A percentile compares a stretch with the other conserved stretches of the same genome.
These are phyloP conservation scores for Calonectria pteridis DNA, from an alignment of 2,329 filamentous ascomycete genomes.

Conservation along the genomic window DNA sequence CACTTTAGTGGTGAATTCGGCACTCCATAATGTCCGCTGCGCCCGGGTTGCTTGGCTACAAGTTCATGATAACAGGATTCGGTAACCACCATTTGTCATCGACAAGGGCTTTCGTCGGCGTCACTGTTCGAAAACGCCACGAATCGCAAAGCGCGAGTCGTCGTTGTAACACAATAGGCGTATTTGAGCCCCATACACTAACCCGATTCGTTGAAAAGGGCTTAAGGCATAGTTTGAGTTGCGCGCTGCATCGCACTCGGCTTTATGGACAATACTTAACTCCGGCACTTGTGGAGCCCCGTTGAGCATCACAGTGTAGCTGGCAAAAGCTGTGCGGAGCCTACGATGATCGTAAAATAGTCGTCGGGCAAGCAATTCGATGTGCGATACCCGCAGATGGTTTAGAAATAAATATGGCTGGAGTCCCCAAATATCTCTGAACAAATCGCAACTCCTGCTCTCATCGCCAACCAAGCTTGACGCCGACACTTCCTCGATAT, in stretches of 20 bases:
- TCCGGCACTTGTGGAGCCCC: neutral
- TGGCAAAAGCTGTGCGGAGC: neutral
- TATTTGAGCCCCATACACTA: neutral
- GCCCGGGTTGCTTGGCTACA: neutral
- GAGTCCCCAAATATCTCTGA: neutral
- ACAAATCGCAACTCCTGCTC: neutral
- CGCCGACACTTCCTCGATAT: neutral
- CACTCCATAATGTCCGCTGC: neutral
- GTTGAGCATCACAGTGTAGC: too few species aligned
- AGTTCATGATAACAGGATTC: neutral
- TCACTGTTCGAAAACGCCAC: neutral
- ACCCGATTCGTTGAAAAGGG: neutral
- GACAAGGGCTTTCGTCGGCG: neutral
- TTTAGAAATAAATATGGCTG: neutral
- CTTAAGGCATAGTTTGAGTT: neutral
- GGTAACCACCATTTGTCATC: too few species aligned
- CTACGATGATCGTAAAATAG: neutral
- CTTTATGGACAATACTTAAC: neutral
- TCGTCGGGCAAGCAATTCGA: neutral
- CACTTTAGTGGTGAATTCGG: neutral
- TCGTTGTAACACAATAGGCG: neutral
- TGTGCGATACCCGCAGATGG: neutral
- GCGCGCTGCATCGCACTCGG: neutral
- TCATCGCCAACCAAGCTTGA: neutral
- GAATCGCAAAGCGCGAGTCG: neutral